Evolutionary conservation across 2,329 filamentous ascomycete genomes (phyloP), one percentile per base, ranked within the genome.

Genomic region (Colletotrichum paranaense): DNA sequence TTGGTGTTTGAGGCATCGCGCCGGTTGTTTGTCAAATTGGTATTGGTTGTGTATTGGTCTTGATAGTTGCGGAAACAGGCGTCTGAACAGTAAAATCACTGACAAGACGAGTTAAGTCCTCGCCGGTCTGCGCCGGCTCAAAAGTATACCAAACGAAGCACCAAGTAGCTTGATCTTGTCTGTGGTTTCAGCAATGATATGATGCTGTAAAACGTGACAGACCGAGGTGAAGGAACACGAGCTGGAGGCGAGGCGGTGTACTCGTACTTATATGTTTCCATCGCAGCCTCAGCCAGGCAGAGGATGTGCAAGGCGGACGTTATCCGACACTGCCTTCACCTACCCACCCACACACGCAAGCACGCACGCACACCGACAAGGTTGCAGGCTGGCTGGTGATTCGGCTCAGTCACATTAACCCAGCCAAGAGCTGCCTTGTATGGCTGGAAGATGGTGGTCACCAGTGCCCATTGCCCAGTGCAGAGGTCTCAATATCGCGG

Each of bases 1-100:
- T 68, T 22, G 79, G 77, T 11, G 80, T 77, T 42, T 80, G 77
- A 68, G 84, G 79, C 85, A 87, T 86, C 68, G 49, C 76, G 68
- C 26, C 26, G 46, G 62, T 42, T 32, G 28, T 64, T 9, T 32
- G 7, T 59, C 38, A 32, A 28, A 52, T 2, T 55, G 16, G 16
- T 42, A 35, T 19, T 19, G n/a, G 46, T 53, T 24, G 46, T 72
- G 32, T 35, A 9, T 26, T 26, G 42, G n/a, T 53, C 22, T 64
- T 57, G 32, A 14, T 49, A 26, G 53, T 55, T 22, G 60, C 26
- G 49, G 49, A 62, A 32, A 66, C 22, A 57, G 42, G 59, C 55
- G 66, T 64, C 72, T 66, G 49, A 49, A 57, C 62, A 68, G 69
- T 62, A 42, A 66, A 66, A 65, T 55, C 28, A 59, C 66, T 67